These are phyloP conservation scores for Macrophomina pseudophaseolina DNA, from an alignment of 2,329 filamentous ascomycete species.

Conservation along the genomic window DNA sequence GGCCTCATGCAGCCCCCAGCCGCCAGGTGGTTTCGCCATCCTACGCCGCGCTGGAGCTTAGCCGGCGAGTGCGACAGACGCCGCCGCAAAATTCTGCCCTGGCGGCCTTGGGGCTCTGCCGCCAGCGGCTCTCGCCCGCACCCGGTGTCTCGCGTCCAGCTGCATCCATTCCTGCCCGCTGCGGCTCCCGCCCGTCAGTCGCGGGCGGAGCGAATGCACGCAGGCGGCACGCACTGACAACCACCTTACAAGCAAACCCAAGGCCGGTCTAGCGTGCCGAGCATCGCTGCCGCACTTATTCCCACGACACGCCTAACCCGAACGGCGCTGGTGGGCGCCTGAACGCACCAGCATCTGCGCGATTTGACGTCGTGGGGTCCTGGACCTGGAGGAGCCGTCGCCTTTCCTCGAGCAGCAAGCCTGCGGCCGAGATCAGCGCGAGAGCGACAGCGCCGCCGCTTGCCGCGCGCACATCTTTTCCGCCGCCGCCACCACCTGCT, in stretches of 20 bases:
- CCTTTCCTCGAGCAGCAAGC: conserved; percentile 6
- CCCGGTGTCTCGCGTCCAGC: conserved; percentile 1
- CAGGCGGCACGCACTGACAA: conserved; percentile 21
- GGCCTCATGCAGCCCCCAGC: conserved; percentile 25
- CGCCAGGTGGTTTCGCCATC: conserved; percentile 16
- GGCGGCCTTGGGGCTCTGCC: conserved; percentile 12
- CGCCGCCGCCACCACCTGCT: conserved; percentile 19
- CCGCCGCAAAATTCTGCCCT: not conserved
- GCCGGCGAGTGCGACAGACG: conserved; percentile 9
- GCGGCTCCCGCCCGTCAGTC: conserved; percentile 9
- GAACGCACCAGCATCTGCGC: conserved; percentile 15
- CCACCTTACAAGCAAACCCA: not conserved
- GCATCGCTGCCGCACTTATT: conserved; percentile 12
- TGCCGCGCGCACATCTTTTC: conserved; percentile 15
- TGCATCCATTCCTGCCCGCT: conserved; percentile 3
- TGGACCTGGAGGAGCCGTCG: not conserved
- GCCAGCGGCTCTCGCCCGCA: conserved; percentile 4
- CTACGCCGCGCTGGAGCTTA: conserved; percentile 20
- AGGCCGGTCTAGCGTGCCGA: conserved; percentile 19
- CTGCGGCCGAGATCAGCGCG: conserved; percentile 21
- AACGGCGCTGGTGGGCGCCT: conserved; percentile 21
- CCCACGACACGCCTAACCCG: conserved; percentile 11
- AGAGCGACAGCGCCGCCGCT: conserved; percentile 23
- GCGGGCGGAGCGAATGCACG: not conserved
- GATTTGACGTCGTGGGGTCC: conserved; percentile 25